Evolutionary conservation across 208 protist genomes (phyloP).

Genomic region (Acanthamoeba lenticulata): DNA sequence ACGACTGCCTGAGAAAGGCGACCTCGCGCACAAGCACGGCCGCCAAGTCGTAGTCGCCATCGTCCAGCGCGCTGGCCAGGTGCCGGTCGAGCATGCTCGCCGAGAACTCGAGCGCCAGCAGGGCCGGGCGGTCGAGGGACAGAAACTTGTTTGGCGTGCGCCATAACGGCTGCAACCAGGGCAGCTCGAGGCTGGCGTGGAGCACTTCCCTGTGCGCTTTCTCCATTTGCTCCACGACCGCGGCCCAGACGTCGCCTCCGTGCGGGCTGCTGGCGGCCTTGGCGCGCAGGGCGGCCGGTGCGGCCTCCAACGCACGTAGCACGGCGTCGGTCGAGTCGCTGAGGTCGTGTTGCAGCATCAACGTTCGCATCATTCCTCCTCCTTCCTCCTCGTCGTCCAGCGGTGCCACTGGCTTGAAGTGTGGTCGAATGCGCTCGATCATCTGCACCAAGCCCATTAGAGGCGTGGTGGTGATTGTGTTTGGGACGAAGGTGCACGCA

Average conservation of each 20-base stretch:
- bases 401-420: neutral
- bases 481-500: too few species aligned
- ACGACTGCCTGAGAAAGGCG: neutral
- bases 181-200: neutral
- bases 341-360: neutral
- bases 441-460: too few species aligned
- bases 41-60: neutral
- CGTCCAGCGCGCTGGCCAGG: neutral
- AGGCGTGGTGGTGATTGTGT: too few species aligned
- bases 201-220: neutral
- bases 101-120: neutral
- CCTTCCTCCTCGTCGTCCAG: neutral
- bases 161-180: neutral
- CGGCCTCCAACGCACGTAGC: neutral
- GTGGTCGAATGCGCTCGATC: neutral
- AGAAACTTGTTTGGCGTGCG: neutral
- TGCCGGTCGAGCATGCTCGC: neutral
- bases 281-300: neutral
- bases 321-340: neutral
- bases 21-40: neutral
- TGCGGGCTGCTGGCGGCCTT: neutral
- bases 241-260: neutral
- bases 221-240: neutral
- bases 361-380: neutral
- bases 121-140: neutral